Evolutionary conservation across 1,139 yeast species (phyloP).

Genomic region (Debaryomyces sp.): DNA sequence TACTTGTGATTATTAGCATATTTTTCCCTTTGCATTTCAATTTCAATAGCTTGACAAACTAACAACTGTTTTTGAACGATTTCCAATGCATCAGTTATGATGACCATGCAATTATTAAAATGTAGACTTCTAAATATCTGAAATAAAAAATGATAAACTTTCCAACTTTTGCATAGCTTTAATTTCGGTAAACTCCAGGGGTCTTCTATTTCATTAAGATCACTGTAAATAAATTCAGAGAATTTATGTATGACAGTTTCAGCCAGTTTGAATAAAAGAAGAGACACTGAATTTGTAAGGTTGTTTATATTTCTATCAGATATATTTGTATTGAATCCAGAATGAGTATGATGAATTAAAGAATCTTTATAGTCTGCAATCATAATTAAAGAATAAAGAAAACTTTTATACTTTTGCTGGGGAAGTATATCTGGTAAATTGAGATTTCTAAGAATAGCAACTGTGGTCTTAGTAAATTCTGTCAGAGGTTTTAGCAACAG

Average conservation of each 20-base stretch:
- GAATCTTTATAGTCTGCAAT: slow-evolving; percentile 27
- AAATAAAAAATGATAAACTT: slow-evolving; percentile 19
- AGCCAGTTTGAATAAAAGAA: slow-evolving; percentile 23
- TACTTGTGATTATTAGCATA: not conserved
- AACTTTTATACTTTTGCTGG: slow-evolving; percentile 15
- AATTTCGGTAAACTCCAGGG: slow-evolving; percentile 11
- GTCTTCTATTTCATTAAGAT: not conserved
- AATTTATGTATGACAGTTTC: slow-evolving; percentile 18
- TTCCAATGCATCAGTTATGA: slow-evolving; percentile 16
- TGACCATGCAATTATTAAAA: slow-evolving; percentile 16
- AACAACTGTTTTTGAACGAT: slow-evolving; percentile 18
- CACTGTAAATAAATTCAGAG: slow-evolving; percentile 7
- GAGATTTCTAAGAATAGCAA: slow-evolving; percentile 14
- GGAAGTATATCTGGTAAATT: slow-evolving; percentile 15
- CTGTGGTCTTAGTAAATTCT: slow-evolving; percentile 12
- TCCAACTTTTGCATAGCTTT: slow-evolving; percentile 18
- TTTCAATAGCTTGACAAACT: slow-evolving; percentile 5
- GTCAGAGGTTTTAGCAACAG: slow-evolving; percentile 10
- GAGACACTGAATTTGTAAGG: slow-evolving; percentile 24
- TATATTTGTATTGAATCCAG: slow-evolving; percentile 31
- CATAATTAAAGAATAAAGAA: slow-evolving; percentile 28
- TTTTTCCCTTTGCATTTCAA: slow-evolving; percentile 5
- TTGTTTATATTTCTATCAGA: slow-evolving; percentile 11
- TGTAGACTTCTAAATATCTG: slow-evolving; percentile 21
- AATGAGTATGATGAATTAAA: slow-evolving; percentile 18